Percentiles rank a stretch among this genome's conserved stretches.
Evolutionary conservation across 2,329 filamentous ascomycete species (phyloP).

Genomic region (Aspergillus pseudoglaucus): DNA sequence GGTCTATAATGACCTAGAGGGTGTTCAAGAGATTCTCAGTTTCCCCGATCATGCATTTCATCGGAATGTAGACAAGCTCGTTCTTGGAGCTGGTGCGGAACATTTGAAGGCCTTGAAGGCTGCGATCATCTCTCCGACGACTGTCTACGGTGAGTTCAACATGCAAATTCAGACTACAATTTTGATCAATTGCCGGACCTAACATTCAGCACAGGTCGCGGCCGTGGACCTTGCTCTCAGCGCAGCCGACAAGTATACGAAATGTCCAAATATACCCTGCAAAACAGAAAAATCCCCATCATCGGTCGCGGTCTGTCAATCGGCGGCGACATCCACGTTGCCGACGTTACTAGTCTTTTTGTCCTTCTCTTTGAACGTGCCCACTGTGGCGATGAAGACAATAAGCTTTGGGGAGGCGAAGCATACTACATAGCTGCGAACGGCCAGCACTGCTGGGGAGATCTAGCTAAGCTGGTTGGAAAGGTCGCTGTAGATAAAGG

Average conservation of each 20-base stretch:
- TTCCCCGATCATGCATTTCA: constrained; percentile 11
- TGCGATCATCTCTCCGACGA: constrained; percentile 7
- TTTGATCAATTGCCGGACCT: background rate
- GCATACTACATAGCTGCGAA: constrained; percentile 6
- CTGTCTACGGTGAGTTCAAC: constrained; percentile 7
- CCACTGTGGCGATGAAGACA: background rate
- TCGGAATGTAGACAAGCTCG: constrained; percentile 7
- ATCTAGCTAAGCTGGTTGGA: constrained; percentile 2
- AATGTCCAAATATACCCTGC: constrained; percentile 4
- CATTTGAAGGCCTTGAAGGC: constrained; percentile 1
- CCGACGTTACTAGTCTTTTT: constrained; percentile 4
- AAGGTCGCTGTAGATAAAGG: background rate
- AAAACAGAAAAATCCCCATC: constrained; percentile 2
- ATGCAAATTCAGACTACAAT: too few relatives aligned
- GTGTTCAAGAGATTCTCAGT: constrained; percentile 5
- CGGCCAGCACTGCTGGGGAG: constrained; percentile 6
- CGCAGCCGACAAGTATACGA: constrained; percentile 11
- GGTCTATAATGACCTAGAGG: constrained; percentile 5
- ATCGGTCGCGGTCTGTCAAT: constrained; percentile 6
- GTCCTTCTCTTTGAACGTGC: constrained; percentile 2
- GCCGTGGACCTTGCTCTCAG: constrained; percentile 6
- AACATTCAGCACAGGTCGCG: background rate
- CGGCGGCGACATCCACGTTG: constrained; percentile 6
- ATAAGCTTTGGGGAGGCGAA: constrained; percentile 3
- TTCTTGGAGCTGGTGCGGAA: constrained; percentile 2